Conservation (phyloP, 2,329 filamentous ascomycete species). For the Phyllosticta paracitricarpa region DNA sequence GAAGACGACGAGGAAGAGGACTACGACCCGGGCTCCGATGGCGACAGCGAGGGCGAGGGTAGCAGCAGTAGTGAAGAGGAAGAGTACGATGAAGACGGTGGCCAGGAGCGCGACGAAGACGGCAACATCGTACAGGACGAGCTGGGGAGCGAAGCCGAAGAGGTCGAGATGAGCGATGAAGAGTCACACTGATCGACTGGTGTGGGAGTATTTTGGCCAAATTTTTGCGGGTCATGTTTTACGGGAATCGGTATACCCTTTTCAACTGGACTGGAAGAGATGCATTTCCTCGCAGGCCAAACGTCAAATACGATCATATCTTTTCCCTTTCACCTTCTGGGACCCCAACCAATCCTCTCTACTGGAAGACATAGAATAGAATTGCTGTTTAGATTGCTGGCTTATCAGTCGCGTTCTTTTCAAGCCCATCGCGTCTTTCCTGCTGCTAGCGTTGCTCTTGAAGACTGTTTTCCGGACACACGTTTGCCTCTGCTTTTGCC, state of each 20-base stretch:
- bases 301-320: too few species aligned
- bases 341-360: too few species aligned
- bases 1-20: constrained; percentile 33
- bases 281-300: too few species aligned
- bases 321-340: too few species aligned
- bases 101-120: constrained; percentile 23
- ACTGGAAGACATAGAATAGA: too few species aligned
- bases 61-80: constrained; percentile 24
- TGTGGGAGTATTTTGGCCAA: not conserved
- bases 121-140: constrained; percentile 11
- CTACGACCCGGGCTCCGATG: constrained; percentile 32
- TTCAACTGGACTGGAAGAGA: not conserved
- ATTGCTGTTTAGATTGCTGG: too few species aligned
- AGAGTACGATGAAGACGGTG: constrained; percentile 20
- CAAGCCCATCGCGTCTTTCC: too few species aligned
- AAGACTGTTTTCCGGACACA: too few species aligned
- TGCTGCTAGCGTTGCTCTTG: too few species aligned
- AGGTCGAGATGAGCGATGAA: constrained; percentile 6
- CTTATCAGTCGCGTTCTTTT: too few species aligned
- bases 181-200: not conserved
- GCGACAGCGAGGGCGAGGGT: constrained; percentile 31
- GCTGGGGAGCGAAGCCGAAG: constrained; percentile 11
- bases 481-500: too few species aligned
- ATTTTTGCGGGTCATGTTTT: not conserved
- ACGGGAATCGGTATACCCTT: not conserved